These are phyloP conservation scores for Trypanosomatidae sp. DNA, from an alignment of 208 protist species.

Conservation along the genomic window DNA sequence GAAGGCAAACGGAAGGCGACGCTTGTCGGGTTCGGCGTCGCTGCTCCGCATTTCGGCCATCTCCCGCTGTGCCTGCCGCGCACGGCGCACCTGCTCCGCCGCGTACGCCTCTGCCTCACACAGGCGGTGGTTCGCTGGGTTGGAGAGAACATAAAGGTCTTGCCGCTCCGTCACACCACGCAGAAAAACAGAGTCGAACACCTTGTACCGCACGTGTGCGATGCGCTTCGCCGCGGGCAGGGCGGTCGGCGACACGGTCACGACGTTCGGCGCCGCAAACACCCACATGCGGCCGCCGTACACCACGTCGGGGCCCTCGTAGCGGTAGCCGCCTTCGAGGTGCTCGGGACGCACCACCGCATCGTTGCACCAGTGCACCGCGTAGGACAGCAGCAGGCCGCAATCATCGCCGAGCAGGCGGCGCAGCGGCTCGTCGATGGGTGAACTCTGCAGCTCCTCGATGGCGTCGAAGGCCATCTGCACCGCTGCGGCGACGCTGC, in stretches of 20 bases:
- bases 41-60: too few species aligned
- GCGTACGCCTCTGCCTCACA: constrained; percentile 34
- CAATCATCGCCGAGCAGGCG: constrained; percentile 63
- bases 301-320: constrained; percentile 69
- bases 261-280: constrained; percentile 66
- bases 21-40: too few species aligned
- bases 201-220: constrained; percentile 17
- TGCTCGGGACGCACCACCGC: constrained; percentile 42
- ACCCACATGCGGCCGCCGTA: constrained; percentile 71
- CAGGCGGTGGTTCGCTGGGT: constrained; percentile 30
- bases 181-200: constrained; percentile 50
- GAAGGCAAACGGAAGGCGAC: too few species aligned
- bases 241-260: constrained; percentile 42
- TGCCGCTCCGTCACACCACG: constrained; percentile 58
- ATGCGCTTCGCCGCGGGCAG: constrained; percentile 13
- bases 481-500: constrained; percentile 47
- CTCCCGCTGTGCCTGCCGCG: constrained; percentile 20
- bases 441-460: constrained; percentile 45
- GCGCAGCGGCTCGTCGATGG: constrained; percentile 58
- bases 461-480: constrained; percentile 61
- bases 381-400: constrained; percentile 48
- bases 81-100: constrained; percentile 28
- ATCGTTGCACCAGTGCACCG: constrained; percentile 84
- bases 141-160: constrained; percentile 47
- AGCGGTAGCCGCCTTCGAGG: constrained; percentile 47